A percentile compares a stretch with the other conserved stretches of the same genome.
phyloP scores from a whole-genome alignment of 2,329 filamentous ascomycete species.

The Huntiella decipiens region DNA sequence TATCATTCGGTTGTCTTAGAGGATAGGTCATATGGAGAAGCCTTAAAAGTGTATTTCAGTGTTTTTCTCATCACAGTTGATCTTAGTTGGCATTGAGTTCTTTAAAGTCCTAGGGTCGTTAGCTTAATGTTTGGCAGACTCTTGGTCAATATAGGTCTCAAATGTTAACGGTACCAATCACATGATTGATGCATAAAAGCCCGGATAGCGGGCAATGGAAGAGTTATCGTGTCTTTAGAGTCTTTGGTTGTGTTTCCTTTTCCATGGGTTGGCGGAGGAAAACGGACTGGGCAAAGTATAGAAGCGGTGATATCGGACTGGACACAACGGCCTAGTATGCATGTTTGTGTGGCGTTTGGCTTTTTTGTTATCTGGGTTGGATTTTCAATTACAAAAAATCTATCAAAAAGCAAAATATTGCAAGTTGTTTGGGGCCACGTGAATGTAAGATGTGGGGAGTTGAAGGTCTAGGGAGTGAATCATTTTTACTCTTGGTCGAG shows the following conservation, averaged over 20 bases:
- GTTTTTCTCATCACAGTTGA: neutral
- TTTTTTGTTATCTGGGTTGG: constrained; percentile 5
- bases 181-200: too few relatives aligned
- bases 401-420: neutral
- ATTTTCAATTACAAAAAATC: constrained; percentile 4
- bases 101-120: too few relatives aligned
- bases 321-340: constrained; percentile 5
- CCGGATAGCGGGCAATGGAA: too few relatives aligned
- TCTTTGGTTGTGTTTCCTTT: too few relatives aligned
- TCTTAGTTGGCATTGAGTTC: neutral
- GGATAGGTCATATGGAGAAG: neutral
- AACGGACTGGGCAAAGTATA: neutral
- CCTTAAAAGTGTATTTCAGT: constrained; percentile 6
- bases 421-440: too few relatives aligned
- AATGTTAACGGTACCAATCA: neutral
- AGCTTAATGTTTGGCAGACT: neutral
- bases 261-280: too few relatives aligned
- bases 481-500: neutral
- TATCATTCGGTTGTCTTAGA: neutral
- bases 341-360: constrained; percentile 8
- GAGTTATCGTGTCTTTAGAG: neutral
- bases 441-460: too few relatives aligned
- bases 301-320: neutral
- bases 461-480: too few relatives aligned
- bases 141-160: neutral